Conservation (phyloP, 768 basidiomycete species). For the Porphyrellus cyaneotinctus region DNA sequence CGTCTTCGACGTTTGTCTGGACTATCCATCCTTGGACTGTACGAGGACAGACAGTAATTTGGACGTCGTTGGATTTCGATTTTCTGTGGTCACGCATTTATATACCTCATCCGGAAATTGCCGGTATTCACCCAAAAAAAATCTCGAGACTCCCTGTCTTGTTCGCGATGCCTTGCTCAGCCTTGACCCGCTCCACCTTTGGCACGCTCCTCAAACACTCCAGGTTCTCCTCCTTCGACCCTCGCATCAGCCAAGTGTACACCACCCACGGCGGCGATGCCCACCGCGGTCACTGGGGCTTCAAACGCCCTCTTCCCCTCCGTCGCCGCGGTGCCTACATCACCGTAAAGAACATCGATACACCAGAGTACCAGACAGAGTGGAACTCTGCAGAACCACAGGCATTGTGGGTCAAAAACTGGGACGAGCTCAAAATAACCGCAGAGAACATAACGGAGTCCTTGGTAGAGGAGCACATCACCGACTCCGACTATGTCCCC, state of each 20-base stretch:
- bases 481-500: slow-evolving; percentile 27
- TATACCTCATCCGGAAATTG: slow-evolving; percentile 32
- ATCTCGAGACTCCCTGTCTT: neutral
- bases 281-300: slow-evolving; percentile 77
- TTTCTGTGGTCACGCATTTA: slow-evolving; percentile 4
- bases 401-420: slow-evolving; percentile 62
- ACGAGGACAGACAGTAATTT: slow-evolving; percentile 76
- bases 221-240: slow-evolving; percentile 78
- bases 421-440: slow-evolving; percentile 51
- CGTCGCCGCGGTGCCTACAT: slow-evolving; percentile 62
- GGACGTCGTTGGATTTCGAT: slow-evolving; percentile 53
- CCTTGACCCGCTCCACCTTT: slow-evolving; percentile 60
- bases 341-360: slow-evolving; percentile 64
- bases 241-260: slow-evolving; percentile 73
- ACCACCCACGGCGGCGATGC: slow-evolving; percentile 64
- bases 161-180: slow-evolving; percentile 18
- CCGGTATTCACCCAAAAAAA: slow-evolving; percentile 14
- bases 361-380: slow-evolving; percentile 69
- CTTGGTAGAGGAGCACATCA: slow-evolving; percentile 17
- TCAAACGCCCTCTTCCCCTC: slow-evolving; percentile 76
- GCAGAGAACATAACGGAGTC: slow-evolving; percentile 5
- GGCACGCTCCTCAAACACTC: slow-evolving; percentile 74
- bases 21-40: slow-evolving; percentile 63
- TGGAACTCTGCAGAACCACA: slow-evolving; percentile 68
- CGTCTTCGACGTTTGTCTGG: slow-evolving; percentile 89